These are phyloP conservation scores for Limonium bicolor DNA, from an alignment of 148 eudicot species.

Conservation along the genomic window DNA sequence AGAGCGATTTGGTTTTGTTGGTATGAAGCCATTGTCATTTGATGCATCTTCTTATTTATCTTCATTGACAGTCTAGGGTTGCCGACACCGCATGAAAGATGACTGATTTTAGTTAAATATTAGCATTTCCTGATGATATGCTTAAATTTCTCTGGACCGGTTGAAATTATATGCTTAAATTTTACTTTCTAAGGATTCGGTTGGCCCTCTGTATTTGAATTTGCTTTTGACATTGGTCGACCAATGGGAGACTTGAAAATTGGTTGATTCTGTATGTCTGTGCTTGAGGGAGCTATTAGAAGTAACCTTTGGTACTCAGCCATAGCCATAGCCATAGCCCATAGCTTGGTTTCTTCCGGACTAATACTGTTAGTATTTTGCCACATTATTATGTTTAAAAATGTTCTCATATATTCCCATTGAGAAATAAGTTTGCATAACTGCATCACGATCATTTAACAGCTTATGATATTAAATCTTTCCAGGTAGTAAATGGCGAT, in stretches of 20 bases:
- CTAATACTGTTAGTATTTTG: no score
- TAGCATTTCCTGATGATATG: background rate
- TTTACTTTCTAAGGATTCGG: background rate
- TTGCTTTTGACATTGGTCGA: no score
- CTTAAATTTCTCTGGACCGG: background rate
- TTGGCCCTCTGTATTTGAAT: background rate
- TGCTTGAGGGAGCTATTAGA: no score
- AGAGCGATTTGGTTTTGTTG: constrained; percentile 2
- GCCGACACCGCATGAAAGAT: background rate
- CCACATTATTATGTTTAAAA: background rate
- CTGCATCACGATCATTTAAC: background rate
- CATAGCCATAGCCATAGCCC: background rate
- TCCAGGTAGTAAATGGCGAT: constrained; percentile 39
- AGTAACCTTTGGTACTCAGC: background rate
- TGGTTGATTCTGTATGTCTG: no score
- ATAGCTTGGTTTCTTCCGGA: background rate
- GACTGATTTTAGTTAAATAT: background rate
- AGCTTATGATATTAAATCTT: constrained; percentile 2
- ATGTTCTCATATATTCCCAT: background rate
- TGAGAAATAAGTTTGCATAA: background rate
- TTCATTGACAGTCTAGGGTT: background rate
- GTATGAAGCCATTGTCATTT: background rate
- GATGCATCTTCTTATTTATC: background rate
- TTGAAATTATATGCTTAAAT: background rate
- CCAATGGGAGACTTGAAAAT: no score